Base-by-base conservation (phyloP, 805 yeast species). In the Maudiozyma saulgeensis region DNA sequence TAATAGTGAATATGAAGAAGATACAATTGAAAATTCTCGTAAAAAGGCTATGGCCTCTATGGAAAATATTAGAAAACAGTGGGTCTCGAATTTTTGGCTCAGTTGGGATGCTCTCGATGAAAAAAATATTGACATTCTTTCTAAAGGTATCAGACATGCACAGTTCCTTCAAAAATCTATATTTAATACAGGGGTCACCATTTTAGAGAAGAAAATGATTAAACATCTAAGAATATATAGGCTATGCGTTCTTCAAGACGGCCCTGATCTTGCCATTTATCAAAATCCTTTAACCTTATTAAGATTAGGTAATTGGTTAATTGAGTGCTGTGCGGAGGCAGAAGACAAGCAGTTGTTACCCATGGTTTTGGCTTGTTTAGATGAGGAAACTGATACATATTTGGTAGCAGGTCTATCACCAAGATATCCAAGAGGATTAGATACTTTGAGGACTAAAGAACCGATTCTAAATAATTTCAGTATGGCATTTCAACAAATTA, bases 361-460 rank as follows among this genome's bases (percentile, higher is more conserved):
- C 1, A 69, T 91, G 56, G 93, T 91, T 1, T 75, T 93, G 32
- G 97, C 97, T 0, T 77, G 93, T 41, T 74, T 87, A 49, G 89
- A 90, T 63, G 78, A 76, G 38, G 70, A 73, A 12, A 79, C 87
- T 3, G 85, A 84, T 53, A 85, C 93, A 0, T 91, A 86, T 62
- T 68, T 91, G 44, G 96, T 91, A 0, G 82, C 93, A 37, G 99
- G 98, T 0, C 68, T 90, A 49, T 90, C 96, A 0, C 93, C 96
- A 2, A 78, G 86, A 57, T 83, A 81, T 56, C 87, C 91, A 23
- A 61, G 76, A 58, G 76, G 72, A 52, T 73, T 56, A 73, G 62
- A 56, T 44, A 53, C 51, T 4, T 42, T 56, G 15, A 56, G 55
- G 16, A 56, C 63, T 13, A 70, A 64, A 43, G 73, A 74, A 32